These are phyloP conservation scores for Cinnamomum chago DNA, from an alignment of 164 flowering plant genomes.

Conservation along the genomic window DNA sequence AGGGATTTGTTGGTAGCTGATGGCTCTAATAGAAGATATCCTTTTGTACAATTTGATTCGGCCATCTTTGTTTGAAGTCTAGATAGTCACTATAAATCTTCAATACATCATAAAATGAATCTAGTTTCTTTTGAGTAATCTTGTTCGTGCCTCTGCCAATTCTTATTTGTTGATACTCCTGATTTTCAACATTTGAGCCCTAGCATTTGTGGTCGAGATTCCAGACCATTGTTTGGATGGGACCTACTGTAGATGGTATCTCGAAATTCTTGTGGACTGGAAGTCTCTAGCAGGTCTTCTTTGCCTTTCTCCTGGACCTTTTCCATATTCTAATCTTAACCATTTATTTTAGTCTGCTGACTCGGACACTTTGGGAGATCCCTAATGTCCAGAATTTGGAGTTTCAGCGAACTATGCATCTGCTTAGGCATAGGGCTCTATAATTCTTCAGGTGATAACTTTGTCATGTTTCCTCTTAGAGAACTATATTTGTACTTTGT, in stretches of 20 bases:
- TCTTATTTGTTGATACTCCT: not conserved
- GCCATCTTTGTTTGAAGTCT: not conserved
- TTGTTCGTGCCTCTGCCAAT: not conserved
- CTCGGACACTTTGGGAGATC: not conserved
- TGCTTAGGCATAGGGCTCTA: not conserved
- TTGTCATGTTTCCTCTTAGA: not conserved
- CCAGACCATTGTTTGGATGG: not conserved
- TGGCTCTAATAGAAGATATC: constrained; percentile 84
- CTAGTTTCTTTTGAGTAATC: not conserved
- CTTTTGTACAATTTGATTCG: constrained; percentile 26
- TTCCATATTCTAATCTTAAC: too few species aligned
- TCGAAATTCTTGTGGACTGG: not conserved
- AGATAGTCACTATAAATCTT: not conserved
- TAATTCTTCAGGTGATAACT: not conserved
- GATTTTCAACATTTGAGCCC: not conserved
- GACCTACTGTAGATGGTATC: not conserved
- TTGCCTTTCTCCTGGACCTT: not conserved
- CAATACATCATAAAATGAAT: not conserved
- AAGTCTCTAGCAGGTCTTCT: not conserved
- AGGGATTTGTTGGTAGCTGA: constrained; percentile 73
- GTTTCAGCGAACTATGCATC: not conserved
- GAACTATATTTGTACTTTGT: not conserved
- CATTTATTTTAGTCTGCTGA: too few species aligned
- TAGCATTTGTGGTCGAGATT: not conserved
- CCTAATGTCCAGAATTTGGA: not conserved